Evolutionary conservation across 257 asterid genomes (phyloP).

Genomic region (Gentiana straminea): DNA sequence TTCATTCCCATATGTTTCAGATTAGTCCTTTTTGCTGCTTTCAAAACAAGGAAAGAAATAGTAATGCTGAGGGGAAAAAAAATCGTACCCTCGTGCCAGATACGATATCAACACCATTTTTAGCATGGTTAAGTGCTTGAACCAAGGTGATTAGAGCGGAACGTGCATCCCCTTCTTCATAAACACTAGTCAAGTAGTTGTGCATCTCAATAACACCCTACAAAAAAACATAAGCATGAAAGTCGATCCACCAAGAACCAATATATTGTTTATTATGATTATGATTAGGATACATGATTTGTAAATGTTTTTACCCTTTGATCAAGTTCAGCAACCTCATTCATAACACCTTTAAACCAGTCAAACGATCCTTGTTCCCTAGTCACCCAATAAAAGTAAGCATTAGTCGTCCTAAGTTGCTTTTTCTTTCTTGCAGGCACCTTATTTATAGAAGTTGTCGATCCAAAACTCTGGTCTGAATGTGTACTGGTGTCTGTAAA

Average conservation of each 20-base stretch:
- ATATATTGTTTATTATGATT: neutral
- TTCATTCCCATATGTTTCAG: neutral
- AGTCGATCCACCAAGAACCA: neutral
- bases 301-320: slow-evolving; percentile 48
- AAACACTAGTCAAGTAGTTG: slow-evolving; percentile 88
- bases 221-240: slow-evolving; percentile 2
- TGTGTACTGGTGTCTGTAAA: slow-evolving; percentile 46
- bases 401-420: slow-evolving; percentile 65
- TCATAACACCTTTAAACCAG: slow-evolving; percentile 96
- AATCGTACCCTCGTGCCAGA: slow-evolving; percentile 77
- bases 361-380: slow-evolving; percentile 95
- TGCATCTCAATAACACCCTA: slow-evolving; percentile 97
- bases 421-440: slow-evolving; percentile 46
- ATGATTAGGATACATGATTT: neutral
- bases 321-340: slow-evolving; percentile 86
- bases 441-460: slow-evolving; percentile 31
- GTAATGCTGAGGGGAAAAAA: neutral
- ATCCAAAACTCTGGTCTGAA: slow-evolving; percentile 50
- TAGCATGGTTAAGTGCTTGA: slow-evolving; percentile 94
- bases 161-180: slow-evolving; percentile 97
- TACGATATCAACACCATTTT: slow-evolving; percentile 84
- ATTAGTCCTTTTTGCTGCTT: neutral
- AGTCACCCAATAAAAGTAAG: slow-evolving; percentile 96
- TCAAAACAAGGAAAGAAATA: neutral
- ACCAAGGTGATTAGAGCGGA: slow-evolving; percentile 98